Base-by-base conservation (phyloP, 441 rosid genomes). In the Gossypium schwendimanii region DNA sequence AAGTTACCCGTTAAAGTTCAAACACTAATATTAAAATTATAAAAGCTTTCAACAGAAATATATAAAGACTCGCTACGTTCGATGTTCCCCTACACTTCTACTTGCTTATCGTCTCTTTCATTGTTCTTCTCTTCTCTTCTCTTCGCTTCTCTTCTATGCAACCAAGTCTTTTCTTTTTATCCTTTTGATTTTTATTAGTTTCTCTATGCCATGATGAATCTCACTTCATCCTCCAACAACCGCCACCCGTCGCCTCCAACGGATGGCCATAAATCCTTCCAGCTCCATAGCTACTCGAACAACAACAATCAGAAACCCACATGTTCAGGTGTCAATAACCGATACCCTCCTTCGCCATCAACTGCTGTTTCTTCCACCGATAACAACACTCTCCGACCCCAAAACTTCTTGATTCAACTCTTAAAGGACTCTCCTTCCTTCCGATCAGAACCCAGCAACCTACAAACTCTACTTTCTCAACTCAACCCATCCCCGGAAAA, bases 391-490 rank as follows among this genome's bases (percentile, higher is more conserved):
- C 28, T 69, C 18, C 33, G 0, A 10, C 62, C 58, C 26, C 69
- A 64, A 2, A 73, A 75, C 63, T 85, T 85, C 78, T 20, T 69
- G 20, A 76, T 82, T 63, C 52, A 67, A 31, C 83, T 84, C 54
- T 80, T 71, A 3, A 4, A 63, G 64, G 31, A 73, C 7, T 15
- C 63, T 10, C 47, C 70, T 0, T 14, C 50, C 20, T 17, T 47
- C 9, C 18, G 18, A 1, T 45, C 14, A 3, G 44, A 57, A 28
- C 15, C 68, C 0, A 36, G 28, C 41, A 26, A 33, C 54, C 2
- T 62, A 2, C 28, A 57, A 17, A 45, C 45, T 44, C 54, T 80
- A 1, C 63, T 78, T n/a, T 63, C 78, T 21, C 62, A 33, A 33
- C 77, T 80, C 72, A 11, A 45, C 41, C 71, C 82, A 3, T 24